Evolutionary conservation across 176 grass and related monocot species (phyloP).

Genomic region (Oryza meyeriana): DNA sequence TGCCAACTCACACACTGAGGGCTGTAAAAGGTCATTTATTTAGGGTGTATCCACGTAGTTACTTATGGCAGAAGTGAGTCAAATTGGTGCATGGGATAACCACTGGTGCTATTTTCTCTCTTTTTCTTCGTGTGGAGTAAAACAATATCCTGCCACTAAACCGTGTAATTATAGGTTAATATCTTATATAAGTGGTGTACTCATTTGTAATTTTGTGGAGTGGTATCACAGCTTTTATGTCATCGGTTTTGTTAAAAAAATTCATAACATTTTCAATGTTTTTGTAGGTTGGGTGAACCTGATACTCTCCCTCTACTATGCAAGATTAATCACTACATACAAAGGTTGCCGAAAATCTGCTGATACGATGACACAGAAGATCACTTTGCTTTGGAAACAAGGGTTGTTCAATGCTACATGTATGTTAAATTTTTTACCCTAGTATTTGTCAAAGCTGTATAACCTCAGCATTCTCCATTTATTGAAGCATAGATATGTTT

Average conservation of each 20-base stretch:
- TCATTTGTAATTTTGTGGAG: neutral
- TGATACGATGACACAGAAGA: neutral
- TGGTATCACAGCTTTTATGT: neutral
- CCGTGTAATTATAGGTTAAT: neutral
- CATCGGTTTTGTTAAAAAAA: neutral
- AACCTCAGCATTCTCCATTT: neutral
- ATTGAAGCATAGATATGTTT: neutral
- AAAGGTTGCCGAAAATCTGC: neutral
- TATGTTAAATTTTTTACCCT: neutral
- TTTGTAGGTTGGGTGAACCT: neutral
- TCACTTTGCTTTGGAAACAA: neutral
- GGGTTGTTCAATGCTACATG: neutral
- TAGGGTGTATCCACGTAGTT: neutral
- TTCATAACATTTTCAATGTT: neutral
- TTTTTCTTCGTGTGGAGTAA: neutral
- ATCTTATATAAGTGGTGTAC: neutral
- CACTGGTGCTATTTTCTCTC: neutral
- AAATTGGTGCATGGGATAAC: constrained; percentile 4
- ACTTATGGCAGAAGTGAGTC: neutral
- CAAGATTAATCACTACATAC: neutral
- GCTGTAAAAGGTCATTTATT: neutral
- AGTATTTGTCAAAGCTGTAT: neutral
- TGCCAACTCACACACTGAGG: too few species aligned
- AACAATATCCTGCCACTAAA: neutral
- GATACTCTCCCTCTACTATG: neutral